Conservation (phyloP, 305 asterid genomes). For the Fraxinus latifolia region DNA sequence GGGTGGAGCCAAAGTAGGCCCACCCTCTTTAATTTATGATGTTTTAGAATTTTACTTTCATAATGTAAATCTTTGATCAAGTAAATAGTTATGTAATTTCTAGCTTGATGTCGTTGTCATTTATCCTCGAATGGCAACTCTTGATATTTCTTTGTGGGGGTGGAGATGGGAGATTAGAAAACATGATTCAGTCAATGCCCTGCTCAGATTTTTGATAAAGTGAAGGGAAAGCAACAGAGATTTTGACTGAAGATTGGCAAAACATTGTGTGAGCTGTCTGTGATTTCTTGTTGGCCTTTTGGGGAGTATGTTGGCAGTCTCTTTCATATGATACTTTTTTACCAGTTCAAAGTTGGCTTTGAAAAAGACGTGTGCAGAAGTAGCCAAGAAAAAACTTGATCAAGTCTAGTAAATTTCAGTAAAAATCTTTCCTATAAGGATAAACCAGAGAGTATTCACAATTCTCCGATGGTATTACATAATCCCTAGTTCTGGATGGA, state of each 20-base stretch:
- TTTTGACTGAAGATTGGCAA: not conserved
- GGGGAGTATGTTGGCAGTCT: not conserved
- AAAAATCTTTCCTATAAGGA: not conserved
- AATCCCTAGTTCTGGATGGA: not conserved
- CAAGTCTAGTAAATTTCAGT: too few relatives aligned
- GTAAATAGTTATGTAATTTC: not conserved
- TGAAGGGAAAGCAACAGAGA: not conserved
- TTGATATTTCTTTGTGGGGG: not conserved
- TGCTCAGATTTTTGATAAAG: not conserved
- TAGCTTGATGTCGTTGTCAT: not conserved
- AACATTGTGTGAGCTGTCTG: not conserved
- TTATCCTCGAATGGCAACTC: not conserved
- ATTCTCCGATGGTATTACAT: too few relatives aligned
- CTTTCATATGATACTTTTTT: not conserved
- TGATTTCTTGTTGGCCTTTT: conserved; percentile 1
- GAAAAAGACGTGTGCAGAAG: not conserved
- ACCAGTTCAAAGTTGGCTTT: not conserved
- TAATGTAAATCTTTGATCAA: conserved; percentile 15
- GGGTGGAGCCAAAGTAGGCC: conserved; percentile 1
- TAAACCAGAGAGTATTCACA: not conserved
- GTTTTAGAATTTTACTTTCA: conserved; percentile 13
- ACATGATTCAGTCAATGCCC: not conserved
- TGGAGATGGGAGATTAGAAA: not conserved
- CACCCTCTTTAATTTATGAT: conserved; percentile 6
- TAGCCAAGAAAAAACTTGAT: too few relatives aligned